These are phyloP conservation scores for Sugiyamaella floridensis DNA, from an alignment of 805 yeast genomes.

Conservation along the genomic window DNA sequence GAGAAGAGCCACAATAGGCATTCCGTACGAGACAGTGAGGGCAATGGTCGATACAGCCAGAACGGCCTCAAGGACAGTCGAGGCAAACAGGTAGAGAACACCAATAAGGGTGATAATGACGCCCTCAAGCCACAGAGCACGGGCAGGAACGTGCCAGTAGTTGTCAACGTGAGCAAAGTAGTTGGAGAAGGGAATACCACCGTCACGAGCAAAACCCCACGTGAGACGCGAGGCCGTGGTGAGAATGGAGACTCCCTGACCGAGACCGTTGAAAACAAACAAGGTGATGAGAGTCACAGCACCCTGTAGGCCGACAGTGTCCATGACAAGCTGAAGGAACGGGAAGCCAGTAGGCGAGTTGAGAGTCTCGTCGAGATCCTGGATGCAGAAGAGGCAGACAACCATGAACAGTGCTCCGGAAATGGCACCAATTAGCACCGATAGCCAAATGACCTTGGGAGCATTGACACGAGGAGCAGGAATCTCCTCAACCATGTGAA, in stretches of 20 bases:
- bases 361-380: slow-evolving; percentile 55
- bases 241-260: slow-evolving; percentile 70
- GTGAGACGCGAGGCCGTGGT: slow-evolving; percentile 82
- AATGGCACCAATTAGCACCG: slow-evolving; percentile 55
- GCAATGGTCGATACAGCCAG: slow-evolving; percentile 81
- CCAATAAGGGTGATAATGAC: slow-evolving; percentile 53
- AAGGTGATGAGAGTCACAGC: slow-evolving; percentile 60
- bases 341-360: slow-evolving; percentile 77
- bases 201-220: slow-evolving; percentile 76
- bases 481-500: slow-evolving; percentile 77
- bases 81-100: slow-evolving; percentile 56
- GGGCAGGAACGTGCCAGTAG: slow-evolving; percentile 56
- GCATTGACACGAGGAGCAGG: slow-evolving; percentile 63
- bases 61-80: slow-evolving; percentile 74
- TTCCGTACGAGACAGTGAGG: slow-evolving; percentile 64
- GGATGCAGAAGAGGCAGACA: slow-evolving; percentile 63
- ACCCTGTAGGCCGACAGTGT: slow-evolving; percentile 53
- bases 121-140: slow-evolving; percentile 61
- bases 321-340: slow-evolving; percentile 55
- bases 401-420: slow-evolving; percentile 66
- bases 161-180: slow-evolving; percentile 61
- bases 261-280: slow-evolving; percentile 62
- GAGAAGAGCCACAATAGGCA: slow-evolving; percentile 45
- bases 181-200: slow-evolving; percentile 61
- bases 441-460: slow-evolving; percentile 64